phyloP scores from a whole-genome alignment of 2,329 filamentous ascomycete genomes.

The Aureobasidium sp. region DNA sequence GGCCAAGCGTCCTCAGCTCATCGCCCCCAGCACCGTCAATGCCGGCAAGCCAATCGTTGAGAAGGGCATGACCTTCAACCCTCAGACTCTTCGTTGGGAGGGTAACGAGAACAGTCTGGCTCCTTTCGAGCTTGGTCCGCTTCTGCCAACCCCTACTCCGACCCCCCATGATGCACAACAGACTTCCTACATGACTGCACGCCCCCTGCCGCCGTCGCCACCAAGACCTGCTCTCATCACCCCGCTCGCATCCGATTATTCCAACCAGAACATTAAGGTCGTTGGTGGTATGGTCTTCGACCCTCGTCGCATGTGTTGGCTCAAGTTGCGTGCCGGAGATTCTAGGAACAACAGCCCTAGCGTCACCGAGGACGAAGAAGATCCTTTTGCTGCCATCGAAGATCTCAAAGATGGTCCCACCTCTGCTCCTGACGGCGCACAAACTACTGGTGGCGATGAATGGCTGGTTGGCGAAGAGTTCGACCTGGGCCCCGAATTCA shows the following conservation, averaged over 20 bases:
- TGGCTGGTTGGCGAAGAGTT: conserved; percentile 78
- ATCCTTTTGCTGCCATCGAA: conserved; percentile 89
- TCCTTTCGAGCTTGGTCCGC: conserved; percentile 56
- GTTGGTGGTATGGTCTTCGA: conserved; percentile 99
- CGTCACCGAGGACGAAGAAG: conserved; percentile 74
- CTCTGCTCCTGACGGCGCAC: conserved; percentile 14
- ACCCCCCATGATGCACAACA: conserved; percentile 26
- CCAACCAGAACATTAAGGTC: conserved; percentile 73
- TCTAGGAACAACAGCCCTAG: conserved; percentile 29
- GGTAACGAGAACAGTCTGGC: conserved; percentile 82
- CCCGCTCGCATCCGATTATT: conserved; percentile 60
- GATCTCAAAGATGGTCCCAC: conserved; percentile 64
- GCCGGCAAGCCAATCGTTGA: conserved; percentile 38
- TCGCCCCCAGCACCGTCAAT: conserved; percentile 13
- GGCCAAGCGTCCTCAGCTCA: conserved; percentile 37
- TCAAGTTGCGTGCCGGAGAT: conserved; percentile 53
- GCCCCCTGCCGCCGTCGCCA: conserved; percentile 28
- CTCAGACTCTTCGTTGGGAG: conserved; percentile 80
- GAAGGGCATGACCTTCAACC: conserved; percentile 96
- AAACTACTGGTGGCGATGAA: conserved; percentile 44
- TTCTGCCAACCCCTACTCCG: conserved; percentile 28
- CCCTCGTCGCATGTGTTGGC: conserved; percentile 93
- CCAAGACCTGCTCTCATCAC: conserved; percentile 73
- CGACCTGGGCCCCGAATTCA: conserved; percentile 90
- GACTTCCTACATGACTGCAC: conserved; percentile 23